These are phyloP conservation scores for Aspergillus caelatus DNA, from an alignment of 2,329 filamentous ascomycete species.

Conservation along the genomic window DNA sequence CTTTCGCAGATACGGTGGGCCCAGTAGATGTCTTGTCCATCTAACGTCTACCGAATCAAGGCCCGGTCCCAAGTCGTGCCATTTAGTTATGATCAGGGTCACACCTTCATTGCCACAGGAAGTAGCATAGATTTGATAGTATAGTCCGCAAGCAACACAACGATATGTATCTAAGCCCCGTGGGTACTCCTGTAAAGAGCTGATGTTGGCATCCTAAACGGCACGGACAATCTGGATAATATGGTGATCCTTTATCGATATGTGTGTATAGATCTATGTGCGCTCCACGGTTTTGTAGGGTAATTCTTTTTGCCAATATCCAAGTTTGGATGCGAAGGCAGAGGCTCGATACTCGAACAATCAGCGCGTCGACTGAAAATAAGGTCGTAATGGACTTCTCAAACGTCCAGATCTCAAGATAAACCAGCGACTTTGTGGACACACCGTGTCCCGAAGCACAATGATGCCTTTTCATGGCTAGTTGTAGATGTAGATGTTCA, in stretches of 20 bases:
- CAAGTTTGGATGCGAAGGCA: not conserved
- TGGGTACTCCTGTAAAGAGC: not conserved
- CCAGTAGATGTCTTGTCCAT: not conserved
- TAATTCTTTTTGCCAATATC: not conserved
- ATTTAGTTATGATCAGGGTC: not conserved
- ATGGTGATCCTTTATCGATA: not conserved
- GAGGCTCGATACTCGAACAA: not conserved
- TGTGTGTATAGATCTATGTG: not conserved
- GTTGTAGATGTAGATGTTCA: not conserved
- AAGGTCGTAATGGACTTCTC: not conserved
- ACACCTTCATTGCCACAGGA: not conserved
- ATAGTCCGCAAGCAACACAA: not conserved
- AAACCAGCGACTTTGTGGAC: not conserved
- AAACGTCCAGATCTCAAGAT: not conserved
- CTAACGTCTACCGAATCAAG: not conserved
- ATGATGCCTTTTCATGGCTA: not conserved
- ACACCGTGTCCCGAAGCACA: not conserved
- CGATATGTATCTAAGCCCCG: not conserved
- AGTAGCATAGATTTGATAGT: not conserved
- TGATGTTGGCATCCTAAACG: not conserved
- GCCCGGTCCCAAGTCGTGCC: not conserved
- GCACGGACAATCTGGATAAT: not conserved
- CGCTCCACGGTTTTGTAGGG: not conserved
- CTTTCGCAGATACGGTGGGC: not conserved
- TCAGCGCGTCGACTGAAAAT: not conserved